A percentile compares a stretch with the other conserved stretches of the same genome.
Evolutionary conservation across 2,329 filamentous ascomycete genomes (phyloP).

Genomic region (Colletotrichum orchidophilum): DNA sequence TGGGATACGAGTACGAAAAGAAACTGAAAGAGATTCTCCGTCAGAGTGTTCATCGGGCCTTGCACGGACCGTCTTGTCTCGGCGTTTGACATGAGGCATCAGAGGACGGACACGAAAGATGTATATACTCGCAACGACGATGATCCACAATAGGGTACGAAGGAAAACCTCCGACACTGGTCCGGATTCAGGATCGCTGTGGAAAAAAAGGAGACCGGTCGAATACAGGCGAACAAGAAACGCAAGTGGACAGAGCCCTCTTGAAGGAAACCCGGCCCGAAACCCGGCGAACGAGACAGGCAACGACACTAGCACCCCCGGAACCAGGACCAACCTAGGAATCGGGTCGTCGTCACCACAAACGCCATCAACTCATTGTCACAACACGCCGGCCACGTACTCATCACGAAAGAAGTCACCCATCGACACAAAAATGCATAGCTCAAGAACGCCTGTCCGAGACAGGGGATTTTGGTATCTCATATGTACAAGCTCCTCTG

Average conservation of each 20-base stretch:
- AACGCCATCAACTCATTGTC: neutral
- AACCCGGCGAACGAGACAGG: conserved; percentile 15
- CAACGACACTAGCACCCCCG: conserved; percentile 7
- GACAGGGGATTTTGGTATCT: conserved; percentile 36
- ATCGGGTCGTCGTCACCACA: neutral
- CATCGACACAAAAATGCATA: neutral
- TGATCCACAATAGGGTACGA: neutral
- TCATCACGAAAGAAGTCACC: neutral
- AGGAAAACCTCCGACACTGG: neutral
- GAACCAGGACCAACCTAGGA: neutral
- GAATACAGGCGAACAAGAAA: conserved; percentile 3
- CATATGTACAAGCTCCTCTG: conserved; percentile 32
- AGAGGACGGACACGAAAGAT: neutral
- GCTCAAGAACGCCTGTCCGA: conserved; percentile 25
- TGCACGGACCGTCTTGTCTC: neutral
- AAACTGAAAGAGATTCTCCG: neutral
- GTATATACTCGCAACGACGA: neutral
- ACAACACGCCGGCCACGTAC: neutral
- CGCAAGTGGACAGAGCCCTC: neutral
- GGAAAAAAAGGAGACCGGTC: neutral
- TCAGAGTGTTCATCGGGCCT: neutral
- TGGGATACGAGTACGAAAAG: neutral
- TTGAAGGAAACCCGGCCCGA: neutral
- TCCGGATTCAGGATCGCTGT: neutral
- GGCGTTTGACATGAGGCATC: neutral